Percentiles rank a stretch among this genome's conserved stretches.
Conservation (phyloP, 169 alveolate species). For the Theileria annulata region DNA sequence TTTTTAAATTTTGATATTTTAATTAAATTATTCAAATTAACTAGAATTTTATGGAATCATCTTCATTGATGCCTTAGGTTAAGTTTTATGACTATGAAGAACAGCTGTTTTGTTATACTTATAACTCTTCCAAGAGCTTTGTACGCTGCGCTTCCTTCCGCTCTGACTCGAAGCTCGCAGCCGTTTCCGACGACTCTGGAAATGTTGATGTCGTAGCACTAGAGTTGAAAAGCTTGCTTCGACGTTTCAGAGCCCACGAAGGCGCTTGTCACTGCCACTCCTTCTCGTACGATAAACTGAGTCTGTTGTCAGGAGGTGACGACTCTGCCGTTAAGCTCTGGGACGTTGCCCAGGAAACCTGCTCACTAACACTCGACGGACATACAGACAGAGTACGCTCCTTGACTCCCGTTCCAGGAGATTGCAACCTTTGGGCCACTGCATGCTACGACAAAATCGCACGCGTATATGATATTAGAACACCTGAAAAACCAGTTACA, state of each 20-base stretch:
- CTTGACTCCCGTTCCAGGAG: constrained; percentile 23
- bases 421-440: constrained; percentile 46
- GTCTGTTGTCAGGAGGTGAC: constrained; percentile 60
- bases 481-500: constrained; percentile 25
- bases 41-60: neutral
- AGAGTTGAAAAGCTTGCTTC: constrained; percentile 40
- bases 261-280: constrained; percentile 35
- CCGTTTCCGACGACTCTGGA: constrained; percentile 63
- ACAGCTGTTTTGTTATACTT: constrained; percentile 19
- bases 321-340: constrained; percentile 55
- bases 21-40: too few species aligned
- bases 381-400: constrained; percentile 51
- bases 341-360: constrained; percentile 43
- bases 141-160: constrained; percentile 56
- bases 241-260: constrained; percentile 51
- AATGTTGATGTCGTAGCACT: constrained; percentile 53
- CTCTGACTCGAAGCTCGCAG: constrained; percentile 51
- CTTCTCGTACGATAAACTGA: constrained; percentile 36
- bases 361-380: constrained; percentile 20
- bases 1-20: neutral
- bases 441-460: constrained; percentile 52
- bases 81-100: constrained; percentile 40
- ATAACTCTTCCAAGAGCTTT: constrained; percentile 32
- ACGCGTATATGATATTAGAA: constrained; percentile 51
- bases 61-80: constrained; percentile 13